These are phyloP conservation scores for Abrus precatorius DNA, from an alignment of 306 rosid genomes.

Conservation along the genomic window DNA sequence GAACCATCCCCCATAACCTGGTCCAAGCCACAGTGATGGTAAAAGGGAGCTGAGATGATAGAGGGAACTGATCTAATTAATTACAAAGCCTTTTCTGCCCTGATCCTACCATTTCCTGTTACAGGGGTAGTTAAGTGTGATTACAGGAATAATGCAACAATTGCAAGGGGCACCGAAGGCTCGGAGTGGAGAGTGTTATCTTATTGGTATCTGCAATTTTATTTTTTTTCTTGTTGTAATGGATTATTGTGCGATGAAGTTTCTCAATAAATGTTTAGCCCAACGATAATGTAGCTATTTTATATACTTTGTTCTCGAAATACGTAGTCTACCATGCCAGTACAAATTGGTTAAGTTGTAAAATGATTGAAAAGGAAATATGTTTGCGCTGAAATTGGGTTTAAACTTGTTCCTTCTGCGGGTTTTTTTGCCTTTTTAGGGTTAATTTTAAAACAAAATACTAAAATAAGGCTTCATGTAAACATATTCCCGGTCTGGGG, in stretches of 20 bases:
- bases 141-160: constrained; percentile 48
- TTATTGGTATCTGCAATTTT: background rate
- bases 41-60: too few relatives aligned
- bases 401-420: background rate
- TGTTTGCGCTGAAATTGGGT: constrained; percentile 16
- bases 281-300: background rate
- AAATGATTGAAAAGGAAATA: background rate
- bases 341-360: background rate
- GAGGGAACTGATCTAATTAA: too few relatives aligned
- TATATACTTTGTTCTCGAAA: background rate
- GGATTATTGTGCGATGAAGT: constrained; percentile 8
- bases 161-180: constrained; percentile 44
- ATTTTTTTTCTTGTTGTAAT: constrained; percentile 50
- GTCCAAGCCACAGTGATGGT: too few relatives aligned
- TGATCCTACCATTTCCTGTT: too few relatives aligned
- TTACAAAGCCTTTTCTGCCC: too few relatives aligned
- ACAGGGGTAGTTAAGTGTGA: too few relatives aligned
- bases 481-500: too few relatives aligned
- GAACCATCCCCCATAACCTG: too few relatives aligned
- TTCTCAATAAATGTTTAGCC: constrained; percentile 37
- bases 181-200: too few relatives aligned
- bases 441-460: too few relatives aligned
- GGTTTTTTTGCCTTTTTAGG: too few relatives aligned
- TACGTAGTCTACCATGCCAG: background rate
- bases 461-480: too few relatives aligned